These are phyloP conservation scores for Fusarium pseudocircinatum DNA, from an alignment of 2,329 filamentous ascomycete species.

Conservation along the genomic window DNA sequence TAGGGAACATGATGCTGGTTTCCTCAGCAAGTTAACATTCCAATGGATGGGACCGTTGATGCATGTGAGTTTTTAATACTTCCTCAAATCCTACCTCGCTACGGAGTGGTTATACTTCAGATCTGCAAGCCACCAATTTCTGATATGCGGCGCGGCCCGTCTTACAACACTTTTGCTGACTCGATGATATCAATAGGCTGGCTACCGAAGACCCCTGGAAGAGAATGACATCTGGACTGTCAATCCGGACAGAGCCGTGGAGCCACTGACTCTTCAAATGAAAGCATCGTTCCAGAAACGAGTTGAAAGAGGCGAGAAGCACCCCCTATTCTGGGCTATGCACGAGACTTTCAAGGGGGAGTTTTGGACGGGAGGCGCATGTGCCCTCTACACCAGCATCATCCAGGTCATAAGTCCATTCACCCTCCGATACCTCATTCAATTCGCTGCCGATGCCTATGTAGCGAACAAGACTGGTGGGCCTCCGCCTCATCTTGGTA, in stretches of 20 bases:
- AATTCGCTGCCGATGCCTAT: conserved; percentile 84
- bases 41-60: conserved; percentile 93
- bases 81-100: not conserved
- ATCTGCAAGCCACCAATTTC: conserved; percentile 25
- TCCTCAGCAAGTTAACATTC: conserved; percentile 82
- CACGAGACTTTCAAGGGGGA: conserved; percentile 88
- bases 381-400: conserved; percentile 76
- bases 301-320: conserved; percentile 72
- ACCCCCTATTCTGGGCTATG: conserved; percentile 81
- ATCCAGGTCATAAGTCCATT: conserved; percentile 87
- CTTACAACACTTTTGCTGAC: conserved; percentile 19
- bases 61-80: conserved; percentile 63
- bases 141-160: conserved; percentile 26
- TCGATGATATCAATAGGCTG: conserved; percentile 61
- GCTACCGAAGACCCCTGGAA: conserved; percentile 86
- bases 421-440: conserved; percentile 84
- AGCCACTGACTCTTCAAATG: conserved; percentile 73
- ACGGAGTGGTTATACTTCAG: not conserved
- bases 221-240: conserved; percentile 88
- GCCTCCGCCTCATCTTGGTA: conserved; percentile 73
- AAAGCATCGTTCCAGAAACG: conserved; percentile 75
- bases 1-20: conserved; percentile 76
- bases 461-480: conserved; percentile 61
- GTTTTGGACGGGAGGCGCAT: conserved; percentile 85
- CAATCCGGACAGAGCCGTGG: conserved; percentile 80